A percentile compares a stretch with the other conserved stretches of the same genome.
These are phyloP conservation scores for Cryptosporidium parvum DNA, from an alignment of 169 alveolate species.

Conservation along the genomic window DNA sequence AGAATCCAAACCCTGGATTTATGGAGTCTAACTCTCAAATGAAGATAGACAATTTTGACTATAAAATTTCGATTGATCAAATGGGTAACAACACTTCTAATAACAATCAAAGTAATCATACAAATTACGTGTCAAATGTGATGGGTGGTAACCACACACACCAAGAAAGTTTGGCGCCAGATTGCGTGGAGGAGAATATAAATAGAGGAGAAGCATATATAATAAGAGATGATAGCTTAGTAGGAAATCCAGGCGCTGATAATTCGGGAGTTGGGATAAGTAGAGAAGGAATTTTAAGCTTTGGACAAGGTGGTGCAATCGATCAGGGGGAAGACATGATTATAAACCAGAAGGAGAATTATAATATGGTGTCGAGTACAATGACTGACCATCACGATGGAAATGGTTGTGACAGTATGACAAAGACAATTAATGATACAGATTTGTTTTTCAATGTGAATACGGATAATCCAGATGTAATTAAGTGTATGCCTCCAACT, in stretches of 20 bases:
- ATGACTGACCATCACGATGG: not conserved
- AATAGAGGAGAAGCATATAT: conserved; percentile 20
- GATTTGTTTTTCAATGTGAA: conserved; percentile 53
- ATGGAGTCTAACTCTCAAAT: not conserved
- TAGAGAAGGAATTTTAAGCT: not conserved
- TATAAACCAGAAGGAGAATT: conserved; percentile 4
- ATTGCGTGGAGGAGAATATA: not conserved
- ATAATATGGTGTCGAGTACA: not conserved
- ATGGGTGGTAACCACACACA: conserved; percentile 10
- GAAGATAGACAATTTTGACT: conserved; percentile 1
- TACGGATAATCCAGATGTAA: not conserved
- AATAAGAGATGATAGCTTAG: conserved; percentile 16
- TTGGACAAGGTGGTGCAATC: not conserved
- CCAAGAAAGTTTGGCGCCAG: not conserved
- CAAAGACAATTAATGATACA: conserved; percentile 44
- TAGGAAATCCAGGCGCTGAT: not conserved
- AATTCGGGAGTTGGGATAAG: not conserved
- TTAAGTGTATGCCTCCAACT: conserved; percentile 4
- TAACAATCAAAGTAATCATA: not conserved
- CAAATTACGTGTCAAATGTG: conserved; percentile 2
- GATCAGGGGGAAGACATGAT: not conserved
- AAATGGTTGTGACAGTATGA: conserved; percentile 16
- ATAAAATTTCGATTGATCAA: not conserved
- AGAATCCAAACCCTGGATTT: not conserved
- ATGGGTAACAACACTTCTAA: not conserved